Conservation (phyloP, 1,284 basidiomycete genomes). For the Schizophyllum commune region DNA sequence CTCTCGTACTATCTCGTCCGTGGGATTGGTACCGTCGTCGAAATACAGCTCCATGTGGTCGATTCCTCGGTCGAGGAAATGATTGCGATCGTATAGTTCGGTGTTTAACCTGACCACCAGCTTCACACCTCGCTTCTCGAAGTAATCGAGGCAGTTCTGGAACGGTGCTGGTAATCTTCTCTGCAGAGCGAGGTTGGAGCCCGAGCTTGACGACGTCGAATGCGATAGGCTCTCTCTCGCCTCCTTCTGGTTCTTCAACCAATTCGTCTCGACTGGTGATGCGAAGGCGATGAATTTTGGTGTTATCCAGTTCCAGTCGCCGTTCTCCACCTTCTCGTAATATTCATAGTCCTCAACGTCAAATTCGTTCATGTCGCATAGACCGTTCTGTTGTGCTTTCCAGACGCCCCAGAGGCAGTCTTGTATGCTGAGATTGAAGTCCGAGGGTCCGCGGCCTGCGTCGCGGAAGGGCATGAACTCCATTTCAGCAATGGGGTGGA, state of each 20-base stretch:
- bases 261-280: conserved; percentile 77
- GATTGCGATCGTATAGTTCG: conserved; percentile 82
- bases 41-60: conserved; percentile 93
- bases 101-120: conserved; percentile 96
- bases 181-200: conserved; percentile 53
- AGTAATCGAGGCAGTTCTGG: conserved; percentile 87
- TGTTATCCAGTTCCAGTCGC: conserved; percentile 97
- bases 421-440: conserved; percentile 89
- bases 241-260: conserved; percentile 68
- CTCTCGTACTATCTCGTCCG: conserved; percentile 86
- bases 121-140: conserved; percentile 80
- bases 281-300: conserved; percentile 95
- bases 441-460: conserved; percentile 87
- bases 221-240: conserved; percentile 31
- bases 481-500: conserved; percentile 83
- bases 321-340: conserved; percentile 94
- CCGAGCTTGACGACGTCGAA: conserved; percentile 26
- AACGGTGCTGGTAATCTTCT: conserved; percentile 74
- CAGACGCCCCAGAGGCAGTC: conserved; percentile 94
- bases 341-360: conserved; percentile 85
- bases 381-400: conserved; percentile 85
- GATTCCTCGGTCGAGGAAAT: conserved; percentile 84
- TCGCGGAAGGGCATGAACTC: conserved; percentile 96
- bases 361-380: conserved; percentile 92
- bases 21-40: conserved; percentile 97